Evolutionary conservation across 768 basidiomycete genomes (phyloP), one percentile per base, ranked within the genome.

Genomic region (Rhodotorula babjevae): DNA sequence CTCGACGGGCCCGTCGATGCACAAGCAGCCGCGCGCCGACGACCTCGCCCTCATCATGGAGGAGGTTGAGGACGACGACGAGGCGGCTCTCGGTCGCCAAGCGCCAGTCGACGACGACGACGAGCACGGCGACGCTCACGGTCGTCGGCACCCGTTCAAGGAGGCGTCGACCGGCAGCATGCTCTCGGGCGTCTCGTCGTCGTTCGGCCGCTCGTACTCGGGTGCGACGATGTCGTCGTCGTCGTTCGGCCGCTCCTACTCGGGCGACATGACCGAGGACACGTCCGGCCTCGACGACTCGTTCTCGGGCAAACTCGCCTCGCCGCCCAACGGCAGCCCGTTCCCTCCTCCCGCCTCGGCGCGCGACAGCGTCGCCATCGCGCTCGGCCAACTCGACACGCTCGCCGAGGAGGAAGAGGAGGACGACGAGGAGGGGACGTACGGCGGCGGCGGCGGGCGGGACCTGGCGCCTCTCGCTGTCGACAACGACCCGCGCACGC

Each of bases 371-470:
- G 65, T 70, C 52, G 65, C 60, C 10, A 46, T 62, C 31, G 73
- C 68, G 25, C 65, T 69, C 58, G 68, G 68, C 7, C 67, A 65
- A 31, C 67, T 76, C 56, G 66, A 73, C 63, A 76, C 72, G 8
- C 75, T 76, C 52, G 75, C 66, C 15, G 75, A 76, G 56, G 75
- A 73, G 61, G 75, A 76, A 21, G 75, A 76, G 46, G 71, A 70
- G 3, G 42, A 58, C 16, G 57, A 36, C 14, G 44, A 46, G 25
- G 40, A 44, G 23, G 58, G 25, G 21, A 12, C 25, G 40, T 1
- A 3, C 8, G 16, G 16, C 42, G 59, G 40, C 27, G 44, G 19
- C 40, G 25, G 25, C 27, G 44, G 10, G 15, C 36, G 19, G n/a
- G 36, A 46, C 19, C 12, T 44, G 40, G 46, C 60, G 42, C 60